Percentiles rank a stretch among this genome's conserved stretches.
These are phyloP conservation scores for Alliaria petiolata DNA, from an alignment of 345 rosid genomes.

Conservation along the genomic window DNA sequence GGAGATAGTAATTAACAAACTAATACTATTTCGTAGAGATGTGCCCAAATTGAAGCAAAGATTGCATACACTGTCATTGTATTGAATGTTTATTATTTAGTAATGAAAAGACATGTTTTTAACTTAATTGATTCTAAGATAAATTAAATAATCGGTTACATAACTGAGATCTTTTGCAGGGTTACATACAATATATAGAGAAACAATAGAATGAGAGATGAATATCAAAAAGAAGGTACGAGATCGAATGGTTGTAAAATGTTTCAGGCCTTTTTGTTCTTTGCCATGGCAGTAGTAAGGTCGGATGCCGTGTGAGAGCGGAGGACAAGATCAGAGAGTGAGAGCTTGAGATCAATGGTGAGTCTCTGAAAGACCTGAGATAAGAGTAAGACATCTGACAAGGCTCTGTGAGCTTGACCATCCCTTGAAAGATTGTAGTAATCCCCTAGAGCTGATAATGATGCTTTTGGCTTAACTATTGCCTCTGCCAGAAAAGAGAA, in stretches of 20 bases:
- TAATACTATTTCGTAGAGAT: background rate
- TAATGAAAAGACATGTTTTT: background rate
- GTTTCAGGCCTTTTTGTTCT: conserved; percentile 43
- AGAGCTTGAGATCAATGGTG: conserved; percentile 54
- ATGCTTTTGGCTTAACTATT: conserved; percentile 26
- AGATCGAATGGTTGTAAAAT: background rate
- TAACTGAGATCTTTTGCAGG: background rate
- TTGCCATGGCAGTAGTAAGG: conserved; percentile 33
- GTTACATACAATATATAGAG: background rate
- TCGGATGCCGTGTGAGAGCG: conserved; percentile 48
- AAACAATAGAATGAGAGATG: conserved; percentile 4
- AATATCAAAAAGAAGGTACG: background rate
- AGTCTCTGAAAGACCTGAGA: conserved; percentile 63
- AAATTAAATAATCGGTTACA: conserved; percentile 12
- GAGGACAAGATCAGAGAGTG: conserved; percentile 44
- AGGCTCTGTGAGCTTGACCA: conserved; percentile 83
- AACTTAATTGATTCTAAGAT: background rate
- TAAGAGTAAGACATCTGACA: conserved; percentile 67
- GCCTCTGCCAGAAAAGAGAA: conserved; percentile 34
- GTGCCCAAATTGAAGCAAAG: background rate
- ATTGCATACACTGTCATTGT: background rate
- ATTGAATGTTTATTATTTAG: background rate
- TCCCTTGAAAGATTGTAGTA: conserved; percentile 36
- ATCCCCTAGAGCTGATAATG: conserved; percentile 49
- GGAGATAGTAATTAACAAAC: conserved; percentile 2